Evolutionary conservation across 192 early-diverging fungal species (phyloP), one percentile per base, ranked within the genome.

Genomic region (Spizellomyces punctatus): DNA sequence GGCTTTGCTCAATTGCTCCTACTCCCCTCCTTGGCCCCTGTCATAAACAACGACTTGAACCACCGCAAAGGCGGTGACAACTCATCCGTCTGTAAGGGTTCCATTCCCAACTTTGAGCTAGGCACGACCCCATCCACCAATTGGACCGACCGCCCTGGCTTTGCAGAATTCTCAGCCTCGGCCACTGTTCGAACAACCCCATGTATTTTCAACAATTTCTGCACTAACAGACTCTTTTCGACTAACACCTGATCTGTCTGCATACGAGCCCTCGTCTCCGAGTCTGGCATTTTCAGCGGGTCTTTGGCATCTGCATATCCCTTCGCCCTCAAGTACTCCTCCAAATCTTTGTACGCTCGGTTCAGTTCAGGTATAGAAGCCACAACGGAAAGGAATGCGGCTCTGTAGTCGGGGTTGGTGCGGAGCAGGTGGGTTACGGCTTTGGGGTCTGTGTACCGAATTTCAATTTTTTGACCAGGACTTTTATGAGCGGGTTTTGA

Each of bases 21-120:
- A 36, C 27, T 36, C 0, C 27, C 27, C 27, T 36, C 27, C 27
- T 36, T 36, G 27, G 27, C 3, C 27, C 27, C 27, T 0, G 27
- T 70, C 68, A 70, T 70, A 59, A 70, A 70, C 36, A 1, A 44
- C 10, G 22, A 45, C 47, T 70, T 70, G 68, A 70, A 70, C 68
- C 68, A 70, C 46, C 61, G 68, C 68, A 61, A 21, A 9, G 68
- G 58, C 41, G 41, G 55, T 2, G 68, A 70, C 16, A 68, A 22
- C 55, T 17, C 41, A 21, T 12, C 12, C 12, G 50, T 16, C 6
- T 7, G 22, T 4, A 61, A 17, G 16, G 63, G 63, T 57, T 14
- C 43, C 10, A 42, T 14, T 10, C 68, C 68, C 9, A 10, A 6
- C 10, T 48, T 41, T 16, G 22, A n/a, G 8, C 12, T 48, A 8